Base-by-base conservation (phyloP, 768 basidiomycete genomes). In the Boletus pseudopeckii region DNA sequence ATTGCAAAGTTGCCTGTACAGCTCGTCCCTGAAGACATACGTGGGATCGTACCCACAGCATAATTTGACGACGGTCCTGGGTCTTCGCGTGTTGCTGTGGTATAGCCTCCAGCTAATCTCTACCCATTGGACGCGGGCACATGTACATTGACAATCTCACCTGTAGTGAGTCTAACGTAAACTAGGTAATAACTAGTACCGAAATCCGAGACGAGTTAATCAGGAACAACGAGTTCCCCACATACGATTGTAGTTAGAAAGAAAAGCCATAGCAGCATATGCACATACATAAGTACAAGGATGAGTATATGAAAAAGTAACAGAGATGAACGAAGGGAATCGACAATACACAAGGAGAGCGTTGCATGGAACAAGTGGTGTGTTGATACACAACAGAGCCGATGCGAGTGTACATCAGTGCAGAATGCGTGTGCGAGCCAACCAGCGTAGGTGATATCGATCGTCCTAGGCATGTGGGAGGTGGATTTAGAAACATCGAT, bases 1-100 rank as follows among this genome's bases (percentile, higher is more conserved):
- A 85, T 89, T 49, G 84, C 83, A 15, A 75, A 75, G 30, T 64
- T 89, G 38, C 85, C 85, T 9, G 72, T 77, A 39, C 82, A 85
- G 42, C 67, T 89, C 44, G 84, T 88, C 2, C 86, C 85, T 2
- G 81, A 82, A 59, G 76, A 81, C 60, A 80, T 88, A 49, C 76
- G 85, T 46, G 75, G 77, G 59, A 79, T 82, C 54, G 82, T 89
- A 13, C 86, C 86, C 18, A 84, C 81, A 11, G 54, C 62, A 44
- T 61, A 56, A 39, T 18, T 18, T 24, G n/a, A 30, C 24, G 22
- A 47, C 7, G 28, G 20, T 44, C 11, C 17, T 18, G 4, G 28
- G n/a, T 28, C 9, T 30, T n/a, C 39, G 14, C 40, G 18, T n/a
- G n/a, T 45, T 54, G 43, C 20, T 40, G 28, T 6, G n/a, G 28